These are phyloP conservation scores for Amaranthus cruentus DNA, from an alignment of 148 eudicot genomes.

Conservation along the genomic window DNA sequence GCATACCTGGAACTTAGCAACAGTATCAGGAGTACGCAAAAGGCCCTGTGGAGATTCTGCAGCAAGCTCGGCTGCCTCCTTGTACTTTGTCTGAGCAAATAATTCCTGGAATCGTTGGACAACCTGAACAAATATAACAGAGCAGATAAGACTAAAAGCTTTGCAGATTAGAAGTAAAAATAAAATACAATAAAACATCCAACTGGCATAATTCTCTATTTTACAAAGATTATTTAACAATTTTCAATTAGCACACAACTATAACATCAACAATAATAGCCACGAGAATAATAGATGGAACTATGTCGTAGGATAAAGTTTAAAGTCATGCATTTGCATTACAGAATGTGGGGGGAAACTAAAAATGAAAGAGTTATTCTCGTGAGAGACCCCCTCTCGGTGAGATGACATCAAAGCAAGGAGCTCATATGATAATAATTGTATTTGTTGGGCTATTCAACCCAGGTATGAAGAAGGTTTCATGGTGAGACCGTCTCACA, in stretches of 20 bases:
- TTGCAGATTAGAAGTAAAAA: background rate
- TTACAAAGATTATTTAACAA: background rate
- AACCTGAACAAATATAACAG: conserved; percentile 44
- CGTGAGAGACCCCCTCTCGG: too few relatives aligned
- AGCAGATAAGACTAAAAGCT: background rate
- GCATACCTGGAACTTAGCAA: conserved; percentile 87
- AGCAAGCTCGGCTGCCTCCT: conserved; percentile 99
- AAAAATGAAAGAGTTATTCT: too few relatives aligned
- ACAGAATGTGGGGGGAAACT: too few relatives aligned
- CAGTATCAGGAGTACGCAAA: conserved; percentile 92
- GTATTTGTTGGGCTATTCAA: too few relatives aligned
- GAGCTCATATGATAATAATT: too few relatives aligned
- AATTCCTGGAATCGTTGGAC: conserved; percentile 95
- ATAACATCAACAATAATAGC: background rate
- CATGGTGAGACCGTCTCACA: too few relatives aligned
- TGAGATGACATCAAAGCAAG: too few relatives aligned
- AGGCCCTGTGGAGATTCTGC: conserved; percentile 98
- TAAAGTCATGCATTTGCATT: too few relatives aligned
- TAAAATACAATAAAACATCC: background rate
- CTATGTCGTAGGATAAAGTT: too few relatives aligned
- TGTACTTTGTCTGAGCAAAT: conserved; percentile 96
- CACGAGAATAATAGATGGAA: too few relatives aligned
- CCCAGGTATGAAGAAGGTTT: too few relatives aligned
- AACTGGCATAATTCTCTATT: background rate
- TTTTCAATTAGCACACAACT: background rate